A percentile compares a stretch with the other conserved stretches of the same genome.
These are phyloP conservation scores for Colletotrichum cereale DNA, from an alignment of 2,329 filamentous ascomycete genomes.

Conservation along the genomic window DNA sequence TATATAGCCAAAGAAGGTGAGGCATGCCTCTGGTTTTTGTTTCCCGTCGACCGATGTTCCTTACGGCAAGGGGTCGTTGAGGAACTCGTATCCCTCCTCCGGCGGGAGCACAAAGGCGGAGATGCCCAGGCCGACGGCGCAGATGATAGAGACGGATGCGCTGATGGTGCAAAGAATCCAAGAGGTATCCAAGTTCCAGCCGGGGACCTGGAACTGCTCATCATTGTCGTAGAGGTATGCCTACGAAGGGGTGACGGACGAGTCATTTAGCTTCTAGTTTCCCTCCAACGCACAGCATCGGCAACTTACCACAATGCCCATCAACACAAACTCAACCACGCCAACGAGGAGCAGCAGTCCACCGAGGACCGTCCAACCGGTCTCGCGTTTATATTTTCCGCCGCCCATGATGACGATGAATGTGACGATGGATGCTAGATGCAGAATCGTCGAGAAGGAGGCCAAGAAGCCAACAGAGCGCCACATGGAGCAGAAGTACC, in stretches of 20 bases:
- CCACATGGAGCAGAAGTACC: slow-evolving; percentile 93
- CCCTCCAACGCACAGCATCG: neutral
- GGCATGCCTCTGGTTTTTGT: neutral
- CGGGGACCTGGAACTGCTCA: slow-evolving; percentile 81
- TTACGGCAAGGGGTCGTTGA: slow-evolving; percentile 56
- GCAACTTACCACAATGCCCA: slow-evolving; percentile 83
- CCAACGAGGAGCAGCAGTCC: slow-evolving; percentile 75
- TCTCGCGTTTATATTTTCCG: slow-evolving; percentile 82
- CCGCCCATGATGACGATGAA: slow-evolving; percentile 83
- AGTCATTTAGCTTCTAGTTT: slow-evolving; percentile 18
- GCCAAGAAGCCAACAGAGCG: slow-evolving; percentile 88
- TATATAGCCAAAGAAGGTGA: neutral
- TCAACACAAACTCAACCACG: slow-evolving; percentile 78
- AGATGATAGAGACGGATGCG: slow-evolving; percentile 64
- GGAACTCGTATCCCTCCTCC: slow-evolving; percentile 88
- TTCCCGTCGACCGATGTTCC: no score
- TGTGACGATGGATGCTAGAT: slow-evolving; percentile 83
- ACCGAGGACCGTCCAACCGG: slow-evolving; percentile 83
- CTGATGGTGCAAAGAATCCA: slow-evolving; percentile 78
- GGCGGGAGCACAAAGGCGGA: slow-evolving; percentile 79
- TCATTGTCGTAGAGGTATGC: slow-evolving; percentile 87
- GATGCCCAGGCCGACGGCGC: slow-evolving; percentile 70
- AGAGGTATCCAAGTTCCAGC: slow-evolving; percentile 84
- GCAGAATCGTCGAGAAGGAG: slow-evolving; percentile 84
- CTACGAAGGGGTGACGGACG: slow-evolving; percentile 58